These are phyloP conservation scores for Alternaria triticimaculans DNA, from an alignment of 2,329 filamentous ascomycete genomes.

Conservation along the genomic window DNA sequence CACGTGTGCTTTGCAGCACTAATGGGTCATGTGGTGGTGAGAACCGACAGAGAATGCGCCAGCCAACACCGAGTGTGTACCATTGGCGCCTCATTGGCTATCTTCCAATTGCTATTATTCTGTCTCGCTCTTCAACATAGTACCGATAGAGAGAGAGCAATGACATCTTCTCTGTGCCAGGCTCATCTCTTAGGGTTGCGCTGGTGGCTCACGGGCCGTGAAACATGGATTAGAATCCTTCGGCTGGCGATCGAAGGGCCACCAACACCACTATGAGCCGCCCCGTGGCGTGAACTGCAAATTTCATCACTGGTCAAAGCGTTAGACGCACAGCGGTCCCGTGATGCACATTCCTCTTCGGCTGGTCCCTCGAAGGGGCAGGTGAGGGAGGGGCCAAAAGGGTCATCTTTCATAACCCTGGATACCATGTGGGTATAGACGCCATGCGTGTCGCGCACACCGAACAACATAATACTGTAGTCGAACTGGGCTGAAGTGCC, in stretches of 20 bases:
- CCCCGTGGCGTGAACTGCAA: constrained; percentile 9
- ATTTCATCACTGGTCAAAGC: constrained; percentile 11
- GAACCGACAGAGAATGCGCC: neutral
- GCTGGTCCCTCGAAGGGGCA: constrained; percentile 14
- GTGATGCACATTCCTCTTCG: constrained; percentile 11
- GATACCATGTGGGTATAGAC: neutral
- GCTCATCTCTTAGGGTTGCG: neutral
- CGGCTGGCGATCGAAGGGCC: constrained; percentile 22
- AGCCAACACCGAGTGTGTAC: neutral
- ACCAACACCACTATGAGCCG: constrained; percentile 19
- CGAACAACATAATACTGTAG: neutral
- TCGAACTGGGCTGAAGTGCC: neutral
- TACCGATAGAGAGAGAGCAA: neutral
- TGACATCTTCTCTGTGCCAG: neutral
- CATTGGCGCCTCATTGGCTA: neutral
- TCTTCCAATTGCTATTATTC: neutral
- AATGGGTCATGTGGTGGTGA: neutral
- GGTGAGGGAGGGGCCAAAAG: neutral
- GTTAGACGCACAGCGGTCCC: constrained; percentile 4
- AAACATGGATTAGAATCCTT: constrained; percentile 18
- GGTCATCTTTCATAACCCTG: neutral
- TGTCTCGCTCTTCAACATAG: neutral
- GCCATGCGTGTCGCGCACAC: neutral
- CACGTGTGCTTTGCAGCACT: neutral
- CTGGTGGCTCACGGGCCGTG: constrained; percentile 21